phyloP scores from a whole-genome alignment of 495 filamentous ascomycete species.

The Podospora australis region DNA sequence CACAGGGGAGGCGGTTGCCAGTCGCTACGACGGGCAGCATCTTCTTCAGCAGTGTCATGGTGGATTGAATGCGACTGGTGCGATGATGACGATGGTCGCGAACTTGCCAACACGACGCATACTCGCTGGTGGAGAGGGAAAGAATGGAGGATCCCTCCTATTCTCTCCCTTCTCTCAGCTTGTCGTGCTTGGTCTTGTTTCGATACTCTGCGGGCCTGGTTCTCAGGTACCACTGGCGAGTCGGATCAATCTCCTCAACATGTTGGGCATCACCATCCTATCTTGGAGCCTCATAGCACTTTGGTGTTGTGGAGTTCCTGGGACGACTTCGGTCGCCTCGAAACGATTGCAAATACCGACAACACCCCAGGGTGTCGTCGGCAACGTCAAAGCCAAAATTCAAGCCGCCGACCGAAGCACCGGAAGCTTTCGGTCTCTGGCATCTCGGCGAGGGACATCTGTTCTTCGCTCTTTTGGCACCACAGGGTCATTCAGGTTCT shows the following conservation, averaged over 20 bases:
- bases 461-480: conserved; percentile 5
- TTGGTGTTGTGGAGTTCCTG: conserved; percentile 5
- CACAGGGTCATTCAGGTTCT: conserved; percentile 2
- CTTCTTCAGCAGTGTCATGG: neutral
- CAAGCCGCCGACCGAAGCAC: conserved; percentile 7
- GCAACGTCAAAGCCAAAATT: conserved; percentile 23
- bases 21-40: neutral
- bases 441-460: conserved; percentile 1
- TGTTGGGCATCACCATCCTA: conserved; percentile 16
- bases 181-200: conserved; percentile 30
- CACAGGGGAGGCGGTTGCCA: too few relatives aligned
- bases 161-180: conserved; percentile 16
- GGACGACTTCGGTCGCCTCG: conserved; percentile 4
- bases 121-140: conserved; percentile 8
- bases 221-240: conserved; percentile 11
- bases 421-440: conserved; percentile 4
- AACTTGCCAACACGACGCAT: conserved; percentile 20
- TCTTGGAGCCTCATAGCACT: conserved; percentile 14
- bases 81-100: conserved; percentile 12
- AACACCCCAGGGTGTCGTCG: conserved; percentile 12
- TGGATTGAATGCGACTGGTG: conserved; percentile 6
- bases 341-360: conserved; percentile 3
- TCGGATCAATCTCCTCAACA: conserved; percentile 12
- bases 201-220: conserved; percentile 18
- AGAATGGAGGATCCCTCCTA: neutral